These are phyloP conservation scores for Eucalyptus pauciflora DNA, from an alignment of 345 rosid species.

Conservation along the genomic window DNA sequence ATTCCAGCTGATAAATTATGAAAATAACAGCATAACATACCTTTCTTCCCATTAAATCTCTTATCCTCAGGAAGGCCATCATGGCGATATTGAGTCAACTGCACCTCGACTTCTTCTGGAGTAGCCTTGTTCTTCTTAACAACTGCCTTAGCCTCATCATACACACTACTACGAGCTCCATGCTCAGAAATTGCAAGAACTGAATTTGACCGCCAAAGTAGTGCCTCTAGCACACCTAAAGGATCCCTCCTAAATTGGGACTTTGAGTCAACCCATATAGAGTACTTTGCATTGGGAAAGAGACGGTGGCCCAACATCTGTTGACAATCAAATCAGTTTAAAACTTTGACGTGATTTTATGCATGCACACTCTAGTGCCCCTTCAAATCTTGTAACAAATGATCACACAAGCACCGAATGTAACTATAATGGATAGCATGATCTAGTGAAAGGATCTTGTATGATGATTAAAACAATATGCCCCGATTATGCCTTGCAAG, in stretches of 20 bases:
- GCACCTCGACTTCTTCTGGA: slow-evolving; percentile 85
- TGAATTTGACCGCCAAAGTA: slow-evolving; percentile 85
- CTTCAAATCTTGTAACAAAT: not conserved
- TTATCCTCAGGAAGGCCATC: slow-evolving; percentile 78
- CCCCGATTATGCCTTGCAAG: not conserved
- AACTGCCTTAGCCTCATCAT: slow-evolving; percentile 91
- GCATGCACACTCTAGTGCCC: not conserved
- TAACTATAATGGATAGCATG: not conserved
- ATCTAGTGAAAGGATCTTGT: not conserved
- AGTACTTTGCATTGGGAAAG: slow-evolving; percentile 66
- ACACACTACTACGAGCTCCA: slow-evolving; percentile 93
- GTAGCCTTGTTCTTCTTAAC: slow-evolving; percentile 83
- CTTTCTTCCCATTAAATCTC: slow-evolving; percentile 76
- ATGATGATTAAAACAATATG: not conserved
- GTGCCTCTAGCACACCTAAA: slow-evolving; percentile 79
- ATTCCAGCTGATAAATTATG: not conserved
- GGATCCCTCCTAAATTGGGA: slow-evolving; percentile 97
- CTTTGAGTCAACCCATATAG: slow-evolving; percentile 96
- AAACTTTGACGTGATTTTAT: not conserved
- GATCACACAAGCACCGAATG: not conserved
- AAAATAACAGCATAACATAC: slow-evolving; percentile 6
- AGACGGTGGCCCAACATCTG: slow-evolving; percentile 96
- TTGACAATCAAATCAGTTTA: not conserved
- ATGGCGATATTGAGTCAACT: slow-evolving; percentile 46
- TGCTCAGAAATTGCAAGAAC: slow-evolving; percentile 87